A percentile compares a stretch with the other conserved stretches of the same genome.
Evolutionary conservation across 2,329 filamentous ascomycete species (phyloP).

Genomic region (Talaromyces pinophilus): DNA sequence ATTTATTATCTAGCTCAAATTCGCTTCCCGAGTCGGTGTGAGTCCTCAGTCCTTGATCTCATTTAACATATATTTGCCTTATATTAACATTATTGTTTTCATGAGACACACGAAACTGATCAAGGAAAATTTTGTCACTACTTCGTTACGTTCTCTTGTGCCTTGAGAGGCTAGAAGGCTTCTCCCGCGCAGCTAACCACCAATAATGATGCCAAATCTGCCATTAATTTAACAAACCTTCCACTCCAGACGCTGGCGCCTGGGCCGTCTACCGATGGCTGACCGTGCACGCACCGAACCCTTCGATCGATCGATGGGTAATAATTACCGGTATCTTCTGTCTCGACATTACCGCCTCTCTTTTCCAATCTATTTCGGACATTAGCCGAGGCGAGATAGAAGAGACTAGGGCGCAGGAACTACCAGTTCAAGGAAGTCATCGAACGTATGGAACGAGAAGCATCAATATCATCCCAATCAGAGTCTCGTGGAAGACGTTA

Average conservation of each 20-base stretch:
- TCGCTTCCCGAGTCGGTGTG: not conserved
- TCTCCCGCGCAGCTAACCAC: not conserved
- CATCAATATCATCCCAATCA: not conserved
- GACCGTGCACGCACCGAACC: slow-evolving; percentile 17
- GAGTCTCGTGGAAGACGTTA: not conserved
- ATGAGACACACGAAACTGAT: not conserved
- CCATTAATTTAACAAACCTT: slow-evolving; percentile 3
- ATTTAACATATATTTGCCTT: not conserved
- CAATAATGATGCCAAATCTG: not conserved
- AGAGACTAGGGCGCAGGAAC: not conserved
- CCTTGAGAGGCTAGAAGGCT: not conserved
- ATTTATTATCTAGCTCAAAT: not conserved
- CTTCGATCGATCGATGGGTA: slow-evolving; percentile 14
- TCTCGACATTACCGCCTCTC: not conserved
- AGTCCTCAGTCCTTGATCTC: not conserved
- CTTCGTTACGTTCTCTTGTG: not conserved
- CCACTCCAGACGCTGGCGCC: slow-evolving; percentile 7
- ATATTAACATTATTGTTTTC: not conserved
- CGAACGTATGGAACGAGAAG: not conserved
- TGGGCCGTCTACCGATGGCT: slow-evolving; percentile 12
- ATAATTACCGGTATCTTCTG: not conserved
- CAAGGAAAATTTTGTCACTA: not conserved
- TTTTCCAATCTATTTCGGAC: not conserved
- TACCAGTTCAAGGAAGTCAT: not conserved
- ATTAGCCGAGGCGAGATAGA: not conserved